Percentiles rank a stretch among this genome's conserved stretches.
Conservation (phyloP, 1,284 basidiomycete species). For the Fomitopsis pinicola region DNA sequence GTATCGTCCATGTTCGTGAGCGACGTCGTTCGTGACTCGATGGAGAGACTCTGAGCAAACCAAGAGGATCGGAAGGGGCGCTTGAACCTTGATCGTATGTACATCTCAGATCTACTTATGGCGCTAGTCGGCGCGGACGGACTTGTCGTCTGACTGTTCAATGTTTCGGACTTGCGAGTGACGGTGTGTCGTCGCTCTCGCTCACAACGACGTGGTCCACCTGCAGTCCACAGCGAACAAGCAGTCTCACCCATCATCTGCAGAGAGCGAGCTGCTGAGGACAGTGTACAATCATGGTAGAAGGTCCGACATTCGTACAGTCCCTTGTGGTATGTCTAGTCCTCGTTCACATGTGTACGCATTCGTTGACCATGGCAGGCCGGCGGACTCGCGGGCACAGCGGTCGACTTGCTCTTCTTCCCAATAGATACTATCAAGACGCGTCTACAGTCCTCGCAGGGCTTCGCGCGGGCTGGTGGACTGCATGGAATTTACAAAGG, state of each 20-base stretch:
- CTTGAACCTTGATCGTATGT: neutral
- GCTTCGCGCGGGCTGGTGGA: constrained; percentile 85
- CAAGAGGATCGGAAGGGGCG: neutral
- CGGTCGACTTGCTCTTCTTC: constrained; percentile 94
- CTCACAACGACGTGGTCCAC: neutral
- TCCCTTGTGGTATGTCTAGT: constrained; percentile 21
- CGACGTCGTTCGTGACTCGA: neutral
- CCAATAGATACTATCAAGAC: constrained; percentile 98
- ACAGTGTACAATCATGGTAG: neutral
- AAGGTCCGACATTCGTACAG: constrained; percentile 23
- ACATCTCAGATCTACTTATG: neutral
- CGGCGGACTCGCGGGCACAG: constrained; percentile 83
- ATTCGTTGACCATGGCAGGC: constrained; percentile 44
- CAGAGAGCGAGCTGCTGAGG: neutral
- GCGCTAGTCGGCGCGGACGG: neutral
- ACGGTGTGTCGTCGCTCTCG: neutral
- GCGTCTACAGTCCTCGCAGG: constrained; percentile 84
- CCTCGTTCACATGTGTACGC: neutral
- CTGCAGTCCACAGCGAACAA: neutral
- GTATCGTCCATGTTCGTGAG: constrained; percentile 28
- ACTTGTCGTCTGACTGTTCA: neutral
- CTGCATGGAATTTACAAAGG: constrained; percentile 94
- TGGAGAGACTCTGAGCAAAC: too few relatives aligned
- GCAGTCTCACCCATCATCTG: neutral
- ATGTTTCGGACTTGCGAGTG: neutral